Conservation (phyloP, 345 rosid genomes). For the Sisymbrium altissimum region DNA sequence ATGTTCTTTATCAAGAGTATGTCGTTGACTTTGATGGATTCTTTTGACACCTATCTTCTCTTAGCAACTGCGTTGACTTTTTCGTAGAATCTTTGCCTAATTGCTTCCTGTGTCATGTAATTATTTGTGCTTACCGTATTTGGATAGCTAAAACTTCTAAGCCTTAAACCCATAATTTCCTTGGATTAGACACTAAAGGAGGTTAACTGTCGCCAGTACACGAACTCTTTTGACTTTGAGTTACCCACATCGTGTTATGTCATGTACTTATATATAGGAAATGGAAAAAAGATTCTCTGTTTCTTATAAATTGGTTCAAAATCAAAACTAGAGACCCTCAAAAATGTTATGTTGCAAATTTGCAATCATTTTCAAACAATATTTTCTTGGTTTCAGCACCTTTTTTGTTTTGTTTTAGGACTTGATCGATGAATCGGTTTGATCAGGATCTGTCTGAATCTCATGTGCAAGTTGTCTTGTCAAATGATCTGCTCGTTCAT, state of each 20-base stretch:
- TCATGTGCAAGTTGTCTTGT: slow-evolving; percentile 52
- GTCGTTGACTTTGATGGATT: slow-evolving; percentile 33
- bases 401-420: background rate
- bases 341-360: slow-evolving; percentile 4
- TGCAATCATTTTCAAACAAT: slow-evolving; percentile 9
- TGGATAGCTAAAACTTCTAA: background rate
- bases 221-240: background rate
- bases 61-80: slow-evolving; percentile 17
- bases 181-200: background rate
- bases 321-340: slow-evolving; percentile 25
- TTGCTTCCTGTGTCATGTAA: slow-evolving; percentile 6
- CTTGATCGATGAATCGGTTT: slow-evolving; percentile 16
- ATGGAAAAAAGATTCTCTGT: background rate
- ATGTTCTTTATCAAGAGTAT: background rate
- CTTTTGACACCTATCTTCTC: slow-evolving; percentile 23
- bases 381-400: background rate
- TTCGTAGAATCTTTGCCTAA: slow-evolving; percentile 1
- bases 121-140: background rate
- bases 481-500: slow-evolving; percentile 56
- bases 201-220: background rate
- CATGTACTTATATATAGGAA: background rate
- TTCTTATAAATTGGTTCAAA: background rate
- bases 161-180: too few species aligned
- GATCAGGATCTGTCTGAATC: slow-evolving; percentile 49
- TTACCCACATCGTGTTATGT: background rate